Conservation (phyloP, 306 rosid species). For the Trichosanthes truncata region DNA sequence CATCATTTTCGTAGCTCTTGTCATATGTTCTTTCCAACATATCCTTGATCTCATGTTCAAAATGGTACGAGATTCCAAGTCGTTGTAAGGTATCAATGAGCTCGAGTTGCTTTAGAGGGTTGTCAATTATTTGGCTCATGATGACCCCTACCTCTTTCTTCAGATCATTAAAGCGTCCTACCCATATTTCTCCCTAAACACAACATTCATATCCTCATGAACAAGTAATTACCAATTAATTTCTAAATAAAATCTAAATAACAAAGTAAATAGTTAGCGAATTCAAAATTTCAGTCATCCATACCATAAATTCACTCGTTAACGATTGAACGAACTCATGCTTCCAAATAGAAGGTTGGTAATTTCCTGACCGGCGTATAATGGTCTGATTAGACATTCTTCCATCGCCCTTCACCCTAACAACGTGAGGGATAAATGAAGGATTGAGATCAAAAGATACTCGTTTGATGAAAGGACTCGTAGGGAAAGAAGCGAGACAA, state of each 20-base stretch:
- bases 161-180: background rate
- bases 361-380: background rate
- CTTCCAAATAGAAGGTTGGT: background rate
- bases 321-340: background rate
- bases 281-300: background rate
- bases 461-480: background rate
- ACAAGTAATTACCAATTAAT: no score
- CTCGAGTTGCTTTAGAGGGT: slow-evolving; percentile 2
- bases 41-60: background rate
- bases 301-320: background rate
- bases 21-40: background rate
- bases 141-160: background rate
- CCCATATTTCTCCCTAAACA: slow-evolving; percentile 5
- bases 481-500: background rate
- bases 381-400: background rate
- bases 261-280: no score
- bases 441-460: background rate
- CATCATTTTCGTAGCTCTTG: background rate
- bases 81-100: background rate
- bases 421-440: background rate
- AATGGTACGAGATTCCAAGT: background rate
- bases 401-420: background rate
- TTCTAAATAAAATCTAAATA: no score
- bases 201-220: background rate
- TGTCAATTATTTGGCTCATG: background rate